Evolutionary conservation across 2,329 filamentous ascomycete genomes (phyloP).

Genomic region (Aureobasidium namibiae): DNA sequence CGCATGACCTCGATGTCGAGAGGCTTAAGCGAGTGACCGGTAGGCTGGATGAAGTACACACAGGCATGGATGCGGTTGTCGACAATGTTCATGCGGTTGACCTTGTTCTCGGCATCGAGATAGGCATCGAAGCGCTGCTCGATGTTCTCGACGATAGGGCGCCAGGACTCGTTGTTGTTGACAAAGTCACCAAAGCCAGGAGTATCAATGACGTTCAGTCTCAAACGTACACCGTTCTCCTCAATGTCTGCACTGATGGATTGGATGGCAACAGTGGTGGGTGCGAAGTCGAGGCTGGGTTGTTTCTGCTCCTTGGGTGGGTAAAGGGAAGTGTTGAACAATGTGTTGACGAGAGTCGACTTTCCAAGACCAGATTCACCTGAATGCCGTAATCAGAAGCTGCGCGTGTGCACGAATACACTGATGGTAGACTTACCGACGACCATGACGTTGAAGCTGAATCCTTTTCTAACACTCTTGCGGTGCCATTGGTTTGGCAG

Average conservation of each 20-base stretch:
- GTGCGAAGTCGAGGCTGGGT: constrained; percentile 93
- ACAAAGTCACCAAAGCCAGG: constrained; percentile 98
- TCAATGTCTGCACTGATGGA: constrained; percentile 63
- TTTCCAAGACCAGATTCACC: constrained; percentile 99
- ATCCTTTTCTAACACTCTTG: constrained; percentile 99
- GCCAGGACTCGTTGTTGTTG: constrained; percentile 99
- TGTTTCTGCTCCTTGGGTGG: constrained; percentile 97
- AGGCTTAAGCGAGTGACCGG: constrained; percentile 95
- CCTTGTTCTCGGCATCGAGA: constrained; percentile 98
- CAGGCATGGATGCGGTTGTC: constrained; percentile 99
- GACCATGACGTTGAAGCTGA: constrained; percentile 99
- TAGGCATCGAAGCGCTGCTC: constrained; percentile 98
- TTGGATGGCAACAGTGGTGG: constrained; percentile 61
- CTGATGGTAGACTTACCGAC: constrained; percentile 65
- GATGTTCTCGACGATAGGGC: constrained; percentile 98
- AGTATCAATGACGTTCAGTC: constrained; percentile 93
- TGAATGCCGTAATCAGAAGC: constrained; percentile 30
- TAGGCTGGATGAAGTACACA: constrained; percentile 99
- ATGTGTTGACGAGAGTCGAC: constrained; percentile 96
- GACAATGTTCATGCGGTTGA: constrained; percentile 99
- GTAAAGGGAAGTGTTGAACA: constrained; percentile 99
- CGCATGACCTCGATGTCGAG: constrained; percentile 99
- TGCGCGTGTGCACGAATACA: neutral
- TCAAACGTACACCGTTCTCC: constrained; percentile 93
- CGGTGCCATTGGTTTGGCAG: constrained; percentile 99